These are phyloP conservation scores for Plasmopara muralis DNA, from an alignment of 352 stramenopile species.

Conservation along the genomic window DNA sequence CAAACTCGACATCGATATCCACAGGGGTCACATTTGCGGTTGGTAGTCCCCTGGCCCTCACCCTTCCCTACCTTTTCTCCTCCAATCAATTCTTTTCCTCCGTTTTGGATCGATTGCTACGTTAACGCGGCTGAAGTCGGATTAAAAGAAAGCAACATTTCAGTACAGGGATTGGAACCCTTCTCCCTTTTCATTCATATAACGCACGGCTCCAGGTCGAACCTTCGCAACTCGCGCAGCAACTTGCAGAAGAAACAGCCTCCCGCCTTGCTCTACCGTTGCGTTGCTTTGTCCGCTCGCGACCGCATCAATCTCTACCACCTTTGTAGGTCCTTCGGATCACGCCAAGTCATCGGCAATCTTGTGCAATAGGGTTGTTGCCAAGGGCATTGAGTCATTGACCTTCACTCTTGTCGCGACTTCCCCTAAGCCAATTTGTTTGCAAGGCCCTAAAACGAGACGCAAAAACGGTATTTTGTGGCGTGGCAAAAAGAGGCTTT, in stretches of 20 bases:
- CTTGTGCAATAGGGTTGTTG: conserved; percentile 3
- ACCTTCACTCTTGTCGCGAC: conserved; percentile 24
- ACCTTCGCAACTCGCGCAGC: conserved; percentile 19
- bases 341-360: neutral
- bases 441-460: neutral
- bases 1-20: conserved; percentile 16
- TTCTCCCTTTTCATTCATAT: conserved; percentile 22
- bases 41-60: conserved; percentile 34
- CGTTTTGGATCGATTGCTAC: conserved; percentile 12
- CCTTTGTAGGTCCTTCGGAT: conserved; percentile 12
- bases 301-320: neutral
- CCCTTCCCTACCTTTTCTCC: conserved; percentile 47
- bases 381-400: conserved; percentile 7
- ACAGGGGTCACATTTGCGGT: conserved; percentile 12
- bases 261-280: neutral
- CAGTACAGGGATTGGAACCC: conserved; percentile 16
- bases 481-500: too few relatives aligned
- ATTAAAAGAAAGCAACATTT: neutral
- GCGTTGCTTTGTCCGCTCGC: neutral
- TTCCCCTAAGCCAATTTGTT: conserved; percentile 6
- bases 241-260: conserved; percentile 18
- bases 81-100: conserved; percentile 33
- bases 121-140: neutral
- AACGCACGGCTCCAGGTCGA: conserved; percentile 10
- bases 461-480: neutral